Evolutionary conservation across 495 filamentous ascomycete species (phyloP), one percentile per base, ranked within the genome.

Genomic region (Mytilinidion resinicola): DNA sequence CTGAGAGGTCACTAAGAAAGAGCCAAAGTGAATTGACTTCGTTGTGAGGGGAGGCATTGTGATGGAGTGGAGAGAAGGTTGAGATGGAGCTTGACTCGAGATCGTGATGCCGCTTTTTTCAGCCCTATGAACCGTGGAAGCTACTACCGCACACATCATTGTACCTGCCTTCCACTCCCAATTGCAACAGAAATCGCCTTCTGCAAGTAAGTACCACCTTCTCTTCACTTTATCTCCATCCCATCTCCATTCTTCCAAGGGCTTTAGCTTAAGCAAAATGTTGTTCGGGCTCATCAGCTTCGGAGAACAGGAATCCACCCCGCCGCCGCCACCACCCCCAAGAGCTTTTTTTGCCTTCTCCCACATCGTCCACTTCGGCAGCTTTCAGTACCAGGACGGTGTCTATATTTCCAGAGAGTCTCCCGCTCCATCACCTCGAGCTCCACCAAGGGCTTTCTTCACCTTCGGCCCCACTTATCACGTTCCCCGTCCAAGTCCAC

Each of bases 1-100:
- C 55, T 69, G 66, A 55, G 52, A 55, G 7, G 66, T 69, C 14
- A 69, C 66, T 1, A 65, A 39, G 41, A 69, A 69, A 42, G 56
- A 35, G 25, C 66, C 66, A 47, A 69, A 69, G 30, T 62, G 59
- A 55, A 68, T 59, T 14, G 64, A 43, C 54, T 66, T 66, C 21
- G 59, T 63, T 19, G 60, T 63, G 17, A 66, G 51, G 30, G 63
- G 63, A 43, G 59, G 51, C 63, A 66, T 68, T 34, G 25, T 44
- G 37, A 14, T 41, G 37, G 2, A 12, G 51, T 37, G 10, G 12
- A 36, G 12, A 17, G 8, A n/a, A 19, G 21, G 46, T 49, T 25
- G 46, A 49, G 46, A 14, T 9, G 46, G 7, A 49, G 15, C 15
- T 11, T 25, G 25, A 30, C 25, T 30, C 11, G 14, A 53, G 25